A percentile compares a stretch with the other conserved stretches of the same genome.
phyloP scores from a whole-genome alignment of 495 filamentous ascomycete species.

The Aspergillus panamensis region DNA sequence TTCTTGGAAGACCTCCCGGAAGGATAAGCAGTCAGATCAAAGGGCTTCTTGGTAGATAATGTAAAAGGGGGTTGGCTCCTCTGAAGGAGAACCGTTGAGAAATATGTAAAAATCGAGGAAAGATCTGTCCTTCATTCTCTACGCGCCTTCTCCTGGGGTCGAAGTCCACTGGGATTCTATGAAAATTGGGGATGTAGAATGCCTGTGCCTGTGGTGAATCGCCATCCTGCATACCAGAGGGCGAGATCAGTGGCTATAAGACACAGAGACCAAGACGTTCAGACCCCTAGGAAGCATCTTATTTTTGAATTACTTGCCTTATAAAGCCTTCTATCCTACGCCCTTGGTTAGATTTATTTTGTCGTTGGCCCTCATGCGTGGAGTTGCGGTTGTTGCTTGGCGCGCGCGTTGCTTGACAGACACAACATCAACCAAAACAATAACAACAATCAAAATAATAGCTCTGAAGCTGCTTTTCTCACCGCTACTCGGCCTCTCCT shows the following conservation, averaged over 20 bases:
- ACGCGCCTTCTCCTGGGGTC: neutral
- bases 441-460: neutral
- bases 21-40: no score
- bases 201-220: conserved; percentile 3
- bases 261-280: neutral
- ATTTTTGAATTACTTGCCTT: neutral
- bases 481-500: neutral
- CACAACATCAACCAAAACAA: conserved; percentile 10
- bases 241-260: neutral
- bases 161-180: neutral
- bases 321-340: neutral
- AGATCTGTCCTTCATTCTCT: conserved; percentile 6
- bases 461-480: neutral
- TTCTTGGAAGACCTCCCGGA: neutral
- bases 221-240: conserved; percentile 16
- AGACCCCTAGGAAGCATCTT: neutral
- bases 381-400: conserved; percentile 13
- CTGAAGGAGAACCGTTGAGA: neutral
- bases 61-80: neutral
- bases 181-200: conserved; percentile 6
- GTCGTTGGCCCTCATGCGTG: neutral
- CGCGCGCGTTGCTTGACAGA: conserved; percentile 9
- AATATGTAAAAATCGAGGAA: neutral
- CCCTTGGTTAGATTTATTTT: neutral
- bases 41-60: neutral